Evolutionary conservation across 108 stramenopile species (phyloP).

Genomic region (Hondaea fermentalgiana): DNA sequence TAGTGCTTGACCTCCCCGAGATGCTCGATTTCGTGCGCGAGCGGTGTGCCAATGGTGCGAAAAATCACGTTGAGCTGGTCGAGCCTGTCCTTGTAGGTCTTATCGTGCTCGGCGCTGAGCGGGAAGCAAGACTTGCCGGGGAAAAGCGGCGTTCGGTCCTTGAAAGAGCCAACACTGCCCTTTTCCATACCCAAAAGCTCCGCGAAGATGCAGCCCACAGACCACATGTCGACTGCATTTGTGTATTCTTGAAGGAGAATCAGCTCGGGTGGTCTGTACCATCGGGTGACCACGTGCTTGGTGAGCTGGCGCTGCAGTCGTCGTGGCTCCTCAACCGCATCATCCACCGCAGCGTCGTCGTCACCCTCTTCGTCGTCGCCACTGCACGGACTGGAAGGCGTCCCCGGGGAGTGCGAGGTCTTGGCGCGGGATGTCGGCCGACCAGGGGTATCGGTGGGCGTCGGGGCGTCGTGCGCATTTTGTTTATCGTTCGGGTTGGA

Average conservation of each 20-base stretch:
- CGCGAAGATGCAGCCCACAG: slow-evolving; percentile 52
- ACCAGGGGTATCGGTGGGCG: not conserved
- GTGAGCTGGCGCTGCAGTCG: slow-evolving; percentile 78
- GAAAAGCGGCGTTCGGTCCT: slow-evolving; percentile 64
- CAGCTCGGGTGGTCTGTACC: slow-evolving; percentile 97
- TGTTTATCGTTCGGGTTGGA: not conserved
- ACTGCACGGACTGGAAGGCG: not conserved
- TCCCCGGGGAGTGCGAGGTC: not conserved
- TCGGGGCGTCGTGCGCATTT: not conserved
- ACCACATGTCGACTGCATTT: slow-evolving; percentile 93
- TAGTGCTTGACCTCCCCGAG: slow-evolving; percentile 67
- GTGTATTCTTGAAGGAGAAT: slow-evolving; percentile 90
- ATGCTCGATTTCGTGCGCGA: slow-evolving; percentile 64
- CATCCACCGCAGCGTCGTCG: not conserved
- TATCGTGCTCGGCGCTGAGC: slow-evolving; percentile 63
- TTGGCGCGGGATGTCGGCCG: slow-evolving; percentile 7
- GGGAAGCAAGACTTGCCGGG: slow-evolving; percentile 93
- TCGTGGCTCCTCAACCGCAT: not conserved
- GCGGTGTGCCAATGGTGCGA: slow-evolving; percentile 80
- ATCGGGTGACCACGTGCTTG: slow-evolving; percentile 94
- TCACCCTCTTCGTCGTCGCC: not conserved
- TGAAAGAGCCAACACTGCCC: not conserved
- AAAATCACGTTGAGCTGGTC: slow-evolving; percentile 97
- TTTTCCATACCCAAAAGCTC: slow-evolving; percentile 45
- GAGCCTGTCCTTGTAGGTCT: slow-evolving; percentile 51